Evolutionary conservation across 768 basidiomycete genomes (phyloP).

Genomic region (Pleurotus tuoliensis): DNA sequence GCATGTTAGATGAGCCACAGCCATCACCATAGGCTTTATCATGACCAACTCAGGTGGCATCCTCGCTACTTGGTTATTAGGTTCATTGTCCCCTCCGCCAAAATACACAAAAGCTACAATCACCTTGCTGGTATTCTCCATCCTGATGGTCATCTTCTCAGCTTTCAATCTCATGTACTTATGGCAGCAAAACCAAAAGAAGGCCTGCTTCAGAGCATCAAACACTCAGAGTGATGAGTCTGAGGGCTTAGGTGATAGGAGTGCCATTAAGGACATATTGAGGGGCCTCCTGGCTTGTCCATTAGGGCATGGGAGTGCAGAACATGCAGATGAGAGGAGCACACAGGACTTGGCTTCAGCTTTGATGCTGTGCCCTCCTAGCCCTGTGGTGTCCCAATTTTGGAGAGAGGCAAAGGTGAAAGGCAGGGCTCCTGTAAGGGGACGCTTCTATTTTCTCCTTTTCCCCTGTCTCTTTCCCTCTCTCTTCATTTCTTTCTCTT

Average conservation of each 20-base stretch:
- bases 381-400: too few relatives aligned
- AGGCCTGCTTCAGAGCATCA: conserved; percentile 30
- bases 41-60: conserved; percentile 60
- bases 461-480: too few relatives aligned
- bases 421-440: too few relatives aligned
- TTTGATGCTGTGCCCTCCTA: too few relatives aligned
- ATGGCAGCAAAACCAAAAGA: conserved; percentile 39
- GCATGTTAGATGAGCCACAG: conserved; percentile 51
- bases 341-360: too few relatives aligned
- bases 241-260: conserved; percentile 41
- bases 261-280: too few relatives aligned
- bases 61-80: conserved; percentile 21
- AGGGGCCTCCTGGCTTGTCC: too few relatives aligned
- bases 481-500: too few relatives aligned
- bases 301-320: too few relatives aligned
- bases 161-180: conserved; percentile 38
- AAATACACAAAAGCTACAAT: conserved; percentile 46
- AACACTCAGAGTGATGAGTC: conserved; percentile 31
- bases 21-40: conserved; percentile 54
- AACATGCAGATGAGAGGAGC: too few relatives aligned
- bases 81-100: conserved; percentile 44
- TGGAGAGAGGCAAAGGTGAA: too few relatives aligned
- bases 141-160: conserved; percentile 33
- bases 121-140: conserved; percentile 34
- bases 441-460: too few relatives aligned